Evolutionary conservation across 768 basidiomycete genomes (phyloP).

Genomic region (Tephrocybe rancida): DNA sequence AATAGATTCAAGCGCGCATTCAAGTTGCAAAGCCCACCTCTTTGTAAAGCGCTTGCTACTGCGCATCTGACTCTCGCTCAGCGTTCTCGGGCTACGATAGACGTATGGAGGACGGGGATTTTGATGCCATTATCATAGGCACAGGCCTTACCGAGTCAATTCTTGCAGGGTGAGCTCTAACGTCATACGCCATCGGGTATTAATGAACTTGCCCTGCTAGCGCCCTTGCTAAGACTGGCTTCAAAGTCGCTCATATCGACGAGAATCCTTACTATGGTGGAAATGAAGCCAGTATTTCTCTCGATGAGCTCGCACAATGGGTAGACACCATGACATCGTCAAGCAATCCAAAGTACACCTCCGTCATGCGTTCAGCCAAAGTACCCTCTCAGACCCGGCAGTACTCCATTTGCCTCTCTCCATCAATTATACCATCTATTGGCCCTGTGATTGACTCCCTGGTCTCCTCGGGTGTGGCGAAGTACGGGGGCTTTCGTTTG

Average conservation of each 20-base stretch:
- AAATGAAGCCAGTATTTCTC: conserved; percentile 76
- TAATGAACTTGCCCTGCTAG: conserved; percentile 39
- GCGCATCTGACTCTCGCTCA: background rate
- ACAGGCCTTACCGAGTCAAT: conserved; percentile 89
- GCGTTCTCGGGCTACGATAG: background rate
- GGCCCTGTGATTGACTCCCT: conserved; percentile 82
- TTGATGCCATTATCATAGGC: conserved; percentile 72
- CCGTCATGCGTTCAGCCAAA: conserved; percentile 43
- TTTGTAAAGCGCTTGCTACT: background rate
- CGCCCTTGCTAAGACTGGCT: conserved; percentile 86
- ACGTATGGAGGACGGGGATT: conserved; percentile 43
- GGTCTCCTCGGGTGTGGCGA: conserved; percentile 80
- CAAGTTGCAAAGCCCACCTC: background rate
- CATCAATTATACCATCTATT: conserved; percentile 76
- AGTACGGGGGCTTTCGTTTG: conserved; percentile 90
- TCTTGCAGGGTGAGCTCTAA: conserved; percentile 73
- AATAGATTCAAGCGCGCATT: background rate
- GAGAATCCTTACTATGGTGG: conserved; percentile 84
- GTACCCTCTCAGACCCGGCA: conserved; percentile 63
- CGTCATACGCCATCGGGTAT: background rate
- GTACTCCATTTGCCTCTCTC: conserved; percentile 86
- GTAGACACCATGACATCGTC: conserved; percentile 39
- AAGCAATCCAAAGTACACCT: conserved; percentile 36
- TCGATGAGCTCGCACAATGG: conserved; percentile 82
- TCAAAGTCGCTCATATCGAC: conserved; percentile 89